Evolutionary conservation across 805 yeast genomes (phyloP), one percentile per base, ranked within the genome.

Genomic region (Yarrowia divulgata): DNA sequence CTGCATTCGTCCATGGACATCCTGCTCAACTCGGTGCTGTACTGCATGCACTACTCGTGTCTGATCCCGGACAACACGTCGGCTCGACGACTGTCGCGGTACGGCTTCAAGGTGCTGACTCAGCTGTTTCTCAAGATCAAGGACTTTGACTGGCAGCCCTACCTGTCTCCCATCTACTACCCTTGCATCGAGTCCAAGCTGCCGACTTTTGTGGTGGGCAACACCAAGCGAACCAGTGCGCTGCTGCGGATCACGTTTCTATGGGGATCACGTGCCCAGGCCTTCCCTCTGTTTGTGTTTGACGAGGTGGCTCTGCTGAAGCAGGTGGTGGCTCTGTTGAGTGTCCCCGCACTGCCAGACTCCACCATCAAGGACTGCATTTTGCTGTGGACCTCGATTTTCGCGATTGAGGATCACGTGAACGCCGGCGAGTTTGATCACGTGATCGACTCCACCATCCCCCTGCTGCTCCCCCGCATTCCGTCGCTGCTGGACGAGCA

Each of bases 201-300:
- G 73, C 81, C 71, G 0, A 80, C 83, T 13, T 94, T 94, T 77
- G 89, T 89, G 3, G 83, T 80, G 49, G 97, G 90, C 74, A 95
- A 94, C 76, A 80, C 89, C 40, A 96, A 92, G 75, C 92, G 90
- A 74, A 88, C 94, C 0, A 92, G 98, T 0, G 84, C 97, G 0
- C 76, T 94, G 54, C 79, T 93, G 85, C 85, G 82, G 69, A 75
- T 92, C 10, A 84, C 94, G 74, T 78, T 86, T 8, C 79, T 84
- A 9, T 85, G 97, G 87, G 80, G 90, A 62, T 75, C 81, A 5
- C 76, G 79, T 40, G 79, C 81, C 6, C 79, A 80, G 29, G 81
- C 88, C 46, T 79, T 83, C 58, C 81, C 81, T 14, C 85, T 89
- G 70, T 77, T 91, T 54, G 83, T 82, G 69, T 78, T 82, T 68